phyloP scores from a whole-genome alignment of 768 basidiomycete species.

The Leccinum subtestaceum region DNA sequence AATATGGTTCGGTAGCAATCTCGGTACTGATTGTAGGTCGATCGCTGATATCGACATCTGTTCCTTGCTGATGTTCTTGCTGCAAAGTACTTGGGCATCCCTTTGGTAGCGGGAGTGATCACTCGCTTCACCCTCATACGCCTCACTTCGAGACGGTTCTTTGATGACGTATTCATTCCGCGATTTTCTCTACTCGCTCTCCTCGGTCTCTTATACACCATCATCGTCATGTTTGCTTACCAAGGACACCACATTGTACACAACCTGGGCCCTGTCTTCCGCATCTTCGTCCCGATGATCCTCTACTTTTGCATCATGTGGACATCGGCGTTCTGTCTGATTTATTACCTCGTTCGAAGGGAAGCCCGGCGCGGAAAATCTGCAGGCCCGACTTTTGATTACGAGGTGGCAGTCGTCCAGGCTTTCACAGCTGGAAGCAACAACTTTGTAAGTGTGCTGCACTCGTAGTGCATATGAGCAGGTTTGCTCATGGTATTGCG shows the following conservation, averaged over 20 bases:
- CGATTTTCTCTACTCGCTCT: conserved; percentile 66
- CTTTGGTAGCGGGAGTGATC: conserved; percentile 65
- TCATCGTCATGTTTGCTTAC: conserved; percentile 72
- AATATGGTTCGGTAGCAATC: conserved; percentile 58
- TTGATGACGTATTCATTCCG: conserved; percentile 60
- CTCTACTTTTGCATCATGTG: conserved; percentile 82
- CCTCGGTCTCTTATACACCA: conserved; percentile 77
- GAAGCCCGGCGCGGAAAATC: conserved; percentile 19
- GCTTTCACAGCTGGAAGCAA: conserved; percentile 79
- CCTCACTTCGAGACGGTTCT: conserved; percentile 43
- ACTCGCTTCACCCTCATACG: conserved; percentile 60
- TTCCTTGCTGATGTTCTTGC: not conserved
- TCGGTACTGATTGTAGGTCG: conserved; percentile 67
- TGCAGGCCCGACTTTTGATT: conserved; percentile 37
- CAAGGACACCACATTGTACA: conserved; percentile 68
- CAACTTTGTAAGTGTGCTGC: conserved; percentile 55
- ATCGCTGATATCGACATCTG: not conserved
- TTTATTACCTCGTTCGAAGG: conserved; percentile 47
- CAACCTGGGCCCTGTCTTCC: conserved; percentile 74
- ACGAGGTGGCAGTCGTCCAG: conserved; percentile 74
- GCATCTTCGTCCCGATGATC: conserved; percentile 76
- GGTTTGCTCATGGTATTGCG: not conserved
- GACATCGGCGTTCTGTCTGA: conserved; percentile 54
- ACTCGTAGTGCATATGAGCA: not conserved
- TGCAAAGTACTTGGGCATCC: conserved; percentile 76